Conservation (phyloP, 176 grass and related monocot genomes). For the Triticum dicoccoides region DNA sequence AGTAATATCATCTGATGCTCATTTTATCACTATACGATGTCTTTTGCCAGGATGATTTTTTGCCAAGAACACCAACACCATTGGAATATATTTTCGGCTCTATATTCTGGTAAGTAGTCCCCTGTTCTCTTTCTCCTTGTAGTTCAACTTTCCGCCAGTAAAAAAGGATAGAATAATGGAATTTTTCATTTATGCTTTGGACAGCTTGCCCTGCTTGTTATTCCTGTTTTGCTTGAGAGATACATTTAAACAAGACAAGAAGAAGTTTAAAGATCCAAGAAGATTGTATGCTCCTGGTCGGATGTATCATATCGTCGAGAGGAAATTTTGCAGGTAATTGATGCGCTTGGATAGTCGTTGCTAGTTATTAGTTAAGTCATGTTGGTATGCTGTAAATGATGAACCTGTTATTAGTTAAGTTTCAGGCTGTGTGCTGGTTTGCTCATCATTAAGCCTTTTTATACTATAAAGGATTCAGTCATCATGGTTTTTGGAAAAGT, state of each 20-base stretch:
- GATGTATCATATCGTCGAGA: slow-evolving; percentile 98
- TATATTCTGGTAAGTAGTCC: slow-evolving; percentile 72
- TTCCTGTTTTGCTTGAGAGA: slow-evolving; percentile 96
- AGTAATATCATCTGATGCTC: not conserved
- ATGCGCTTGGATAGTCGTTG: slow-evolving; percentile 5
- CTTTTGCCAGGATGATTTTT: slow-evolving; percentile 86
- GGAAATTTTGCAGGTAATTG: slow-evolving; percentile 90
- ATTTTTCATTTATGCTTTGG: slow-evolving; percentile 69
- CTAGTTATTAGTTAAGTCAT: not conserved
- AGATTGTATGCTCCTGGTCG: slow-evolving; percentile 95
- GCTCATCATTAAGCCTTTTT: not conserved
- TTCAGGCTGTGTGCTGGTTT: not conserved
- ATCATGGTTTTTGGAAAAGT: not conserved
- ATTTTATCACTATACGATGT: not conserved
- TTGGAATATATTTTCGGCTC: slow-evolving; percentile 90
- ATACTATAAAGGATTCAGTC: slow-evolving; percentile 12
- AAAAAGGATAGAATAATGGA: slow-evolving; percentile 1
- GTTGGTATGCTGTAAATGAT: not conserved
- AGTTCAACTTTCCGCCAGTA: not conserved
- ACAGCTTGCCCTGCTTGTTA: slow-evolving; percentile 96
- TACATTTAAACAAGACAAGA: slow-evolving; percentile 95
- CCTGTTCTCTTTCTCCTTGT: slow-evolving; percentile 19
- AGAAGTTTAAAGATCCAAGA: slow-evolving; percentile 74
- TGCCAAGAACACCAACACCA: slow-evolving; percentile 95
- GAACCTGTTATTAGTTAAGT: not conserved